A percentile compares a stretch with the other conserved stretches of the same genome.
These are phyloP conservation scores for Carex kokanica DNA, from an alignment of 176 grass and related monocot genomes.

Conservation along the genomic window DNA sequence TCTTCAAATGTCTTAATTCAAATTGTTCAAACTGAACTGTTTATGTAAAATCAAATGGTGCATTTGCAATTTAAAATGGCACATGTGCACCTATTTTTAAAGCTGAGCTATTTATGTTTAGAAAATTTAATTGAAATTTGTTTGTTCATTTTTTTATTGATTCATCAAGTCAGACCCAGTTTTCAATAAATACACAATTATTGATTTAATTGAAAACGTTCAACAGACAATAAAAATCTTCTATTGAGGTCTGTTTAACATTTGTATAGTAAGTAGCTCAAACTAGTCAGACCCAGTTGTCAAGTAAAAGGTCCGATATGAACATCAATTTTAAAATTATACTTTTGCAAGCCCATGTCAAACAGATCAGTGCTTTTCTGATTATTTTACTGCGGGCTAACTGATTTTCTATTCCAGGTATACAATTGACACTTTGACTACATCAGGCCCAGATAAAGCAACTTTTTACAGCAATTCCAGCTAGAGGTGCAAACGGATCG, in stretches of 20 bases:
- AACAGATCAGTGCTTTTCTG: background rate
- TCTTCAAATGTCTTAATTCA: no score
- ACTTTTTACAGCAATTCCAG: background rate
- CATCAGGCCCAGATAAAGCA: background rate
- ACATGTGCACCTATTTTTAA: background rate
- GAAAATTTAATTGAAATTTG: background rate
- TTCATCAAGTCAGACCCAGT: background rate
- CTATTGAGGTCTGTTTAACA: no score
- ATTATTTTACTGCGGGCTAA: background rate
- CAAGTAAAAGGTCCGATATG: background rate
- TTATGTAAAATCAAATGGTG: background rate
- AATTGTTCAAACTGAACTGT: background rate
- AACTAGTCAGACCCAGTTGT: background rate
- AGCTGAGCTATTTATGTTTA: background rate
- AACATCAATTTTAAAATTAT: background rate
- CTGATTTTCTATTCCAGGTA: background rate
- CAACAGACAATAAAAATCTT: no score
- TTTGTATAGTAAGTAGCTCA: background rate
- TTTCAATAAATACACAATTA: no score
- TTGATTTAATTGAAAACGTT: no score
- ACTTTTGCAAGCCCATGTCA: background rate
- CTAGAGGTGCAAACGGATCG: no score
- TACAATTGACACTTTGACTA: background rate
- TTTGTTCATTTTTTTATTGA: background rate
- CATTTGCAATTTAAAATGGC: background rate